Evolutionary conservation across 257 asterid species (phyloP).

Genomic region (Fraxinus anomala): DNA sequence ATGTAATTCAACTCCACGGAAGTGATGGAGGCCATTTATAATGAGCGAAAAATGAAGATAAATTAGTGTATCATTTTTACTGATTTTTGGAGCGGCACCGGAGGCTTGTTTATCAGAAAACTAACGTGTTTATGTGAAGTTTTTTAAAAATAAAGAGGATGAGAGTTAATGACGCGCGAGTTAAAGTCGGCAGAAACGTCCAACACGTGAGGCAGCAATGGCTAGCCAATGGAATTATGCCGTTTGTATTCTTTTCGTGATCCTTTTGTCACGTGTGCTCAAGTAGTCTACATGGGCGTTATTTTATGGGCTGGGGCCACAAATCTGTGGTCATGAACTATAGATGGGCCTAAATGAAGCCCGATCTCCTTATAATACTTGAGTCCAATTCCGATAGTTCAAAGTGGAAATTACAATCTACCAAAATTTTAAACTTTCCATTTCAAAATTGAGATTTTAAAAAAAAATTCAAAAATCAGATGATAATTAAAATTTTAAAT

Average conservation of each 20-base stretch:
- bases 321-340: background rate
- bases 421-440: no score
- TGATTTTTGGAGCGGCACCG: background rate
- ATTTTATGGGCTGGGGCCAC: background rate
- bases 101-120: background rate
- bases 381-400: no score
- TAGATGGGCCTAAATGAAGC: background rate
- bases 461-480: no score
- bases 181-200: constrained; percentile 7
- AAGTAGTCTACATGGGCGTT: background rate
- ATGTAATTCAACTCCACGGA: constrained; percentile 46
- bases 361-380: background rate
- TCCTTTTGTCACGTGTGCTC: background rate
- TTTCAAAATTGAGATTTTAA: no score
- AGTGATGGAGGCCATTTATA: constrained; percentile 37
- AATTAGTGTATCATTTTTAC: background rate
- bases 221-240: background rate
- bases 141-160: background rate
- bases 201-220: background rate
- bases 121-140: background rate
- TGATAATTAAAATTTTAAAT: no score
- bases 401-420: no score
- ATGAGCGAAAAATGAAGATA: background rate
- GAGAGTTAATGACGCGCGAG: background rate
- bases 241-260: background rate